These are phyloP conservation scores for Aspergillus transmontanensis DNA, from an alignment of 2,329 filamentous ascomycete species.

Conservation along the genomic window DNA sequence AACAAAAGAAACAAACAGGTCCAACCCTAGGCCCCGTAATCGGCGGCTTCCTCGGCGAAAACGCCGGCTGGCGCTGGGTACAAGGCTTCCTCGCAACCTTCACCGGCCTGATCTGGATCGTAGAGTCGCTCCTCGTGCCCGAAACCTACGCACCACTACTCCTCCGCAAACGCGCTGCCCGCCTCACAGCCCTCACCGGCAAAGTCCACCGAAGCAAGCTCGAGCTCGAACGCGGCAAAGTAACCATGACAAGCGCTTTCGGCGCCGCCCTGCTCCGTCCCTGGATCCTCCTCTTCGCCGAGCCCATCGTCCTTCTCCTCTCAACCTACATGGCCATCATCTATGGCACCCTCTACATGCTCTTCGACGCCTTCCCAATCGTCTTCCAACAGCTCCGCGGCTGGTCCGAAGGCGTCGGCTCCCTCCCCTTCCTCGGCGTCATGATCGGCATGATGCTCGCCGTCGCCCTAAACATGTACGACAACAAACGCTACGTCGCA, in stretches of 20 bases:
- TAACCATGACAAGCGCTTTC: constrained; percentile 24
- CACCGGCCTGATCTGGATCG: constrained; percentile 32
- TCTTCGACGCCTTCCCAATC: constrained; percentile 35
- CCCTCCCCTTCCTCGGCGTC: constrained; percentile 33
- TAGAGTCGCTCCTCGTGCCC: constrained; percentile 25
- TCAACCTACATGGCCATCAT: constrained; percentile 34
- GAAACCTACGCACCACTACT: constrained; percentile 36
- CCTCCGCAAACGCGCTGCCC: constrained; percentile 30
- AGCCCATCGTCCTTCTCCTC: constrained; percentile 35
- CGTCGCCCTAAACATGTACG: constrained; percentile 21
- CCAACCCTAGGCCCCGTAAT: constrained; percentile 32
- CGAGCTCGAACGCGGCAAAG: constrained; percentile 28
- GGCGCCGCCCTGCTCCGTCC: constrained; percentile 30
- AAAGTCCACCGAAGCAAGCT: constrained; percentile 28
- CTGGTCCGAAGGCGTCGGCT: constrained; percentile 32
- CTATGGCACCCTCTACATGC: constrained; percentile 34
- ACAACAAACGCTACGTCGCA: constrained; percentile 29
- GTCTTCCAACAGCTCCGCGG: constrained; percentile 31
- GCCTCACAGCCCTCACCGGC: constrained; percentile 27
- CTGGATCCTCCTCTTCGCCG: constrained; percentile 33
- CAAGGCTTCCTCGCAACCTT: constrained; percentile 34
- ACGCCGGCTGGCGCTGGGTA: constrained; percentile 34
- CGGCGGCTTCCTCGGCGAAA: constrained; percentile 34
- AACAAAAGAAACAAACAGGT: constrained; percentile 4
- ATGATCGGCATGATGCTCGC: constrained; percentile 34